phyloP scores from a whole-genome alignment of 2,329 filamentous ascomycete genomes.

The Trichoderma aggressivum region DNA sequence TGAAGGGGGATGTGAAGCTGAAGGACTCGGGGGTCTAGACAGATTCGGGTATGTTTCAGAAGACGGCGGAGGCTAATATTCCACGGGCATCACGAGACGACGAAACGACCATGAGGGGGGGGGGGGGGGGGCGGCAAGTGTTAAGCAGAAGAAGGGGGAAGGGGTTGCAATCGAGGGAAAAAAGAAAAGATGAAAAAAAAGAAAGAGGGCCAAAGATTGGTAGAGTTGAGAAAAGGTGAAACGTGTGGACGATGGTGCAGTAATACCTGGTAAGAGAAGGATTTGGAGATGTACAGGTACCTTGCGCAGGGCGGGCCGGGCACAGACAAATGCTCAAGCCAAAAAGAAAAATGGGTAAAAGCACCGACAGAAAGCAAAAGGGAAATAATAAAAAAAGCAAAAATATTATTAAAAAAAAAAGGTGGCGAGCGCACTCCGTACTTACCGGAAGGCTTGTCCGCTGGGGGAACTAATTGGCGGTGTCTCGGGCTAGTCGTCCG shows the following conservation, averaged over 20 bases:
- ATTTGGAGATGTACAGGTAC: conserved; percentile 14
- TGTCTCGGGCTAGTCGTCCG: background rate
- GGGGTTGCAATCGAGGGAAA: background rate
- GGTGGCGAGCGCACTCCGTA: background rate
- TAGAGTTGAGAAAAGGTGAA: background rate
- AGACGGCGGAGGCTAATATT: conserved; percentile 4
- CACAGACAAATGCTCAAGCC: background rate
- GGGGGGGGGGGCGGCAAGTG: background rate
- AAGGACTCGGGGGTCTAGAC: background rate
- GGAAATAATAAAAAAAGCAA: background rate
- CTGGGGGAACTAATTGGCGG: background rate
- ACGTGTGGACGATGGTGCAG: conserved; percentile 13
- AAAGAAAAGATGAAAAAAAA: background rate
- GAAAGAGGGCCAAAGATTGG: background rate
- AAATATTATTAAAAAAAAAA: background rate
- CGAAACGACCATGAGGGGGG: background rate
- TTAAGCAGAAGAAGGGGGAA: background rate
- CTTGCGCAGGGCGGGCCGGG: background rate
- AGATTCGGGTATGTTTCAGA: conserved; percentile 17
- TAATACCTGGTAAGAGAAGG: conserved; percentile 9
- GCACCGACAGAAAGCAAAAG: background rate
- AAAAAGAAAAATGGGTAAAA: background rate
- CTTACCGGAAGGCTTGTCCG: conserved; percentile 7
- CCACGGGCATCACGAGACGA: conserved; percentile 10
- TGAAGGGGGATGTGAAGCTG: conserved; percentile 13